Evolutionary conservation across 2,329 filamentous ascomycete genomes (phyloP).

Genomic region (Hymenotorrendiella dingleyae): DNA sequence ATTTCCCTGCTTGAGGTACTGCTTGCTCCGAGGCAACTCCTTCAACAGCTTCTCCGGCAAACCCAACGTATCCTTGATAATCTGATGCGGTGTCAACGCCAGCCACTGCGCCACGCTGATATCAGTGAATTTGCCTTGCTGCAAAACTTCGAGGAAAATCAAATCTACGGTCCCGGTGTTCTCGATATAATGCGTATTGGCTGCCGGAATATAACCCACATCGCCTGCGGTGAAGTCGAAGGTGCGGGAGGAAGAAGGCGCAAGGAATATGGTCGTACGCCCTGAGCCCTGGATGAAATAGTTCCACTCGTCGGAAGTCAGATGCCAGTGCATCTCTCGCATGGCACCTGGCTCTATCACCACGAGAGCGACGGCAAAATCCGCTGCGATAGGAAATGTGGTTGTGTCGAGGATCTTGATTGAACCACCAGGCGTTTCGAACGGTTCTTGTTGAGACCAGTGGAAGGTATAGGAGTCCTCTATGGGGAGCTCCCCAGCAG

Average conservation of each 20-base stretch:
- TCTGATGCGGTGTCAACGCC: slow-evolving; percentile 34
- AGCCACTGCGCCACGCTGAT: slow-evolving; percentile 54
- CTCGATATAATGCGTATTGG: slow-evolving; percentile 53
- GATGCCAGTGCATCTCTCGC: slow-evolving; percentile 61
- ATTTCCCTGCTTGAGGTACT: slow-evolving; percentile 41
- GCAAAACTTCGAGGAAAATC: slow-evolving; percentile 54
- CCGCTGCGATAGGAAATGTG: slow-evolving; percentile 50
- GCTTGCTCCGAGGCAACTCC: slow-evolving; percentile 57
- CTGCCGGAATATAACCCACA: slow-evolving; percentile 52
- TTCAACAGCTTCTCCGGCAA: slow-evolving; percentile 45
- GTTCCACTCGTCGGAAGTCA: slow-evolving; percentile 53
- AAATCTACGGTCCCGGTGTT: slow-evolving; percentile 53
- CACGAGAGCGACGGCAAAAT: slow-evolving; percentile 51
- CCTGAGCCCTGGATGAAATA: slow-evolving; percentile 53
- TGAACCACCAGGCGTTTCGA: slow-evolving; percentile 47
- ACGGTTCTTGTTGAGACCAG: slow-evolving; percentile 39
- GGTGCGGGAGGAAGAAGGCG: slow-evolving; percentile 39
- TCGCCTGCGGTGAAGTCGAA: slow-evolving; percentile 38
- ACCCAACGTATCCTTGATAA: slow-evolving; percentile 26
- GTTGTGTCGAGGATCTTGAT: slow-evolving; percentile 54
- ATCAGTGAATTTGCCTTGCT: slow-evolving; percentile 38
- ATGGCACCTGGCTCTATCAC: slow-evolving; percentile 56
- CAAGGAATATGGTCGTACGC: slow-evolving; percentile 49
- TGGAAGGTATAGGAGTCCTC: slow-evolving; percentile 42
- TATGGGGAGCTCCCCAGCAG: slow-evolving; percentile 36